phyloP scores from a whole-genome alignment of 2,329 filamentous ascomycete species.

The Trichoderma sp. region DNA sequence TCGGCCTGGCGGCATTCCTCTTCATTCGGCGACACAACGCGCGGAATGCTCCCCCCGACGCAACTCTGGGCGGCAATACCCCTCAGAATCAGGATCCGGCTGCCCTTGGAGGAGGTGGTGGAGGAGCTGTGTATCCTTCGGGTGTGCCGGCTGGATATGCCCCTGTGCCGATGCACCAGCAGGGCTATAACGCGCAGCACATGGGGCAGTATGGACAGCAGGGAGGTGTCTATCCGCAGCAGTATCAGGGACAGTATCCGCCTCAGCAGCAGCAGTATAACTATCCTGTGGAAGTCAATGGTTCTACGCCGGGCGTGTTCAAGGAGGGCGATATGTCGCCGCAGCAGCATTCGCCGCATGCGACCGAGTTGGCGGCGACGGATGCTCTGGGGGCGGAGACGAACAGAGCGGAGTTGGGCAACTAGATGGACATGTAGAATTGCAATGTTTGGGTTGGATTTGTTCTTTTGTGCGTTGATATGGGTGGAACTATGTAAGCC shows the following conservation, averaged over 20 bases:
- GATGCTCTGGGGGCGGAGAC: conserved; percentile 38
- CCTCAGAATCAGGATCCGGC: conserved; percentile 3
- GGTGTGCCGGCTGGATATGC: conserved; percentile 33
- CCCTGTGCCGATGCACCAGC: conserved; percentile 30
- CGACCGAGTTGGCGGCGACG: conserved; percentile 37
- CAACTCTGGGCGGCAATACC: conserved; percentile 23
- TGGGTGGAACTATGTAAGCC: background rate
- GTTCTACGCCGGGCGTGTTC: conserved; percentile 36
- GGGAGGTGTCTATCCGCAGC: conserved; percentile 21
- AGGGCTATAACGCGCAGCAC: conserved; percentile 34
- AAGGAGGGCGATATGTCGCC: conserved; percentile 23
- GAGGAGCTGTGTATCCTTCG: conserved; percentile 29
- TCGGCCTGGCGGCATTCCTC: conserved; percentile 47
- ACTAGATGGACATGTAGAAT: background rate
- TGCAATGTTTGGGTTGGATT: background rate
- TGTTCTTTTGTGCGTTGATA: background rate
- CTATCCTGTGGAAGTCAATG: conserved; percentile 28
- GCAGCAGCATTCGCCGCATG: conserved; percentile 28
- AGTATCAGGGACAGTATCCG: conserved; percentile 23
- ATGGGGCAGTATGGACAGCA: conserved; percentile 25
- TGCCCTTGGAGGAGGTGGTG: background rate
- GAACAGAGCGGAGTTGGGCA: conserved; percentile 41
- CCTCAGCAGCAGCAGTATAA: conserved; percentile 33
- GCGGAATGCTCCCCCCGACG: conserved; percentile 19
- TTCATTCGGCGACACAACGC: conserved; percentile 37